Evolutionary conservation across 345 rosid genomes (phyloP).

Genomic region (Gossypium herbaceum): DNA sequence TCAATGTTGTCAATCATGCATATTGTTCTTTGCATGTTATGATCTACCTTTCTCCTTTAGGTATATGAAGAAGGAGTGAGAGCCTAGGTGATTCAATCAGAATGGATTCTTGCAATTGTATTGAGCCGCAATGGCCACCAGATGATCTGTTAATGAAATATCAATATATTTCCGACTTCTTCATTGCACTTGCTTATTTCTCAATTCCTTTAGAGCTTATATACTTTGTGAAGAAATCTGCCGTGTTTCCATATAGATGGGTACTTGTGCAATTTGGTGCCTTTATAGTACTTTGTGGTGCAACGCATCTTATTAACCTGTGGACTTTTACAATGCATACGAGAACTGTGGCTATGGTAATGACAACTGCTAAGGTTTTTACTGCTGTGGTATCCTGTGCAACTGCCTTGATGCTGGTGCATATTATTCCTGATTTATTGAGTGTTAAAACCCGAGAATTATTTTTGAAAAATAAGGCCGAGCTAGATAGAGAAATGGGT

Average conservation of each 20-base stretch:
- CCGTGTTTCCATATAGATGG: not conserved
- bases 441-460: not conserved
- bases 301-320: not conserved
- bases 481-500: not conserved
- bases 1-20: not conserved
- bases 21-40: not conserved
- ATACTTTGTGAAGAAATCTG: not conserved
- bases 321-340: not conserved
- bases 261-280: not conserved
- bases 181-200: not conserved
- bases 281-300: not conserved
- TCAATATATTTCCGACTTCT: not conserved
- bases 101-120: not conserved
- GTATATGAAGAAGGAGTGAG: too few species aligned
- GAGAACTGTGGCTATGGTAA: not conserved
- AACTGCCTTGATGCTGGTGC: not conserved
- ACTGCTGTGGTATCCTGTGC: not conserved
- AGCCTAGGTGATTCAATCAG: too few species aligned
- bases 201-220: not conserved
- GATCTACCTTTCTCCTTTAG: too few species aligned
- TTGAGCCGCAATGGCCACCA: not conserved
- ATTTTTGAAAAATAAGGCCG: not conserved
- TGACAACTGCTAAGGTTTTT: not conserved
- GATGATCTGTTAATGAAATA: not conserved
- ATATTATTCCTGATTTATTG: not conserved